These are phyloP conservation scores for Clavaria fumosa DNA, from an alignment of 768 basidiomycete species.

Conservation along the genomic window DNA sequence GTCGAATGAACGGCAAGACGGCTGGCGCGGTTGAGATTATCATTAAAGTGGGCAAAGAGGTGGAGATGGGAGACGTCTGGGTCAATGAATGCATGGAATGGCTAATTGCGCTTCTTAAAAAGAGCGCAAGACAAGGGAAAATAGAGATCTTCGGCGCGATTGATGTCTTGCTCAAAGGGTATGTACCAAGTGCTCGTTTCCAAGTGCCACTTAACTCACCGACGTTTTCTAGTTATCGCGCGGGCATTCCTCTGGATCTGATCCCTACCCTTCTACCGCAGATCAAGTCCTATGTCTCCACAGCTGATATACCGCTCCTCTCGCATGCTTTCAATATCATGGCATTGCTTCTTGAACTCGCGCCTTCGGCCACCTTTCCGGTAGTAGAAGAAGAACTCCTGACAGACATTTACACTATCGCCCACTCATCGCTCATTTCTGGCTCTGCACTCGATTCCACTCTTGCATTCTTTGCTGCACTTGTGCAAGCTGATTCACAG, in stretches of 20 bases:
- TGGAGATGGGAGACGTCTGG: slow-evolving; percentile 61
- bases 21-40: slow-evolving; percentile 71
- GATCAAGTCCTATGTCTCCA: slow-evolving; percentile 60
- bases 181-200: not conserved
- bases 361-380: slow-evolving; percentile 56
- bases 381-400: slow-evolving; percentile 61
- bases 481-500: slow-evolving; percentile 71
- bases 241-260: slow-evolving; percentile 38
- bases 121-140: slow-evolving; percentile 67
- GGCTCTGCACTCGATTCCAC: slow-evolving; percentile 69
- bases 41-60: slow-evolving; percentile 65
- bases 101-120: slow-evolving; percentile 57
- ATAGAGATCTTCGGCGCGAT: slow-evolving; percentile 67
- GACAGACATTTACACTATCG: slow-evolving; percentile 46
- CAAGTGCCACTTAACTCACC: not conserved
- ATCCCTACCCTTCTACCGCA: slow-evolving; percentile 52
- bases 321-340: slow-evolving; percentile 55
- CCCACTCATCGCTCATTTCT: slow-evolving; percentile 67
- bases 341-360: slow-evolving; percentile 50
- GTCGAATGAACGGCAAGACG: slow-evolving; percentile 52
- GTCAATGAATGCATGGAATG: slow-evolving; percentile 67
- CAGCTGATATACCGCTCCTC: slow-evolving; percentile 62
- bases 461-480: slow-evolving; percentile 63
- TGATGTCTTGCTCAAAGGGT: slow-evolving; percentile 58
- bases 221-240: slow-evolving; percentile 21